Evolutionary conservation across 108 stramenopile species (phyloP).

Genomic region (Nitzschia sp.): DNA sequence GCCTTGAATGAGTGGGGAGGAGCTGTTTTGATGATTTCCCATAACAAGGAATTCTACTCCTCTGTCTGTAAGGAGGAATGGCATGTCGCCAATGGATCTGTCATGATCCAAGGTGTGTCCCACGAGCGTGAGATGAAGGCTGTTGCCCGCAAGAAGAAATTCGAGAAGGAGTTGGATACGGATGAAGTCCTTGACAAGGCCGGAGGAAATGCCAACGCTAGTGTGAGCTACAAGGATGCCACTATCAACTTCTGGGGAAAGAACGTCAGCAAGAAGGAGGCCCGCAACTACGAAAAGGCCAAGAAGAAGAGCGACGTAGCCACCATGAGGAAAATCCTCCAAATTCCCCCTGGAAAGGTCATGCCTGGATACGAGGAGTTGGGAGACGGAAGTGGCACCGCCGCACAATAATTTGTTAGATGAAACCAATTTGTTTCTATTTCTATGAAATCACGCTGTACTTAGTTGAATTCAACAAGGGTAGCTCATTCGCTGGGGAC

Average conservation of each 20-base stretch:
- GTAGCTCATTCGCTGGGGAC: neutral
- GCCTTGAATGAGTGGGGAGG: slow-evolving; percentile 96
- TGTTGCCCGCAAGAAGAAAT: slow-evolving; percentile 79
- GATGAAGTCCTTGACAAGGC: slow-evolving; percentile 72
- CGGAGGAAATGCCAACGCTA: slow-evolving; percentile 81
- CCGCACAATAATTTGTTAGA: too few relatives aligned
- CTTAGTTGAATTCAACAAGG: neutral
- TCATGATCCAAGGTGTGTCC: slow-evolving; percentile 78
- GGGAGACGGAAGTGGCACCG: slow-evolving; percentile 67
- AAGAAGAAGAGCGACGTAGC: slow-evolving; percentile 87
- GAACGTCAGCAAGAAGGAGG: slow-evolving; percentile 89
- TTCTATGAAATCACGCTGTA: neutral
- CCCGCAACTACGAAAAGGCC: slow-evolving; percentile 80
- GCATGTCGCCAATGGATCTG: slow-evolving; percentile 83
- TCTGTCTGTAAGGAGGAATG: slow-evolving; percentile 95
- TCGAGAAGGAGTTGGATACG: slow-evolving; percentile 66
- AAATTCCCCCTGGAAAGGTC: slow-evolving; percentile 79
- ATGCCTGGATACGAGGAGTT: slow-evolving; percentile 90
- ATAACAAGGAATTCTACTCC: slow-evolving; percentile 95
- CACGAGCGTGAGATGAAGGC: slow-evolving; percentile 88
- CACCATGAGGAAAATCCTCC: slow-evolving; percentile 83
- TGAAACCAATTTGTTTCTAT: too few relatives aligned
- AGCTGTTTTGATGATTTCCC: slow-evolving; percentile 97
- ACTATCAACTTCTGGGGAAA: slow-evolving; percentile 84
- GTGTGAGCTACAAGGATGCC: slow-evolving; percentile 90